phyloP scores from a whole-genome alignment of 169 alveolate genomes.

The Plasmodium inui region DNA sequence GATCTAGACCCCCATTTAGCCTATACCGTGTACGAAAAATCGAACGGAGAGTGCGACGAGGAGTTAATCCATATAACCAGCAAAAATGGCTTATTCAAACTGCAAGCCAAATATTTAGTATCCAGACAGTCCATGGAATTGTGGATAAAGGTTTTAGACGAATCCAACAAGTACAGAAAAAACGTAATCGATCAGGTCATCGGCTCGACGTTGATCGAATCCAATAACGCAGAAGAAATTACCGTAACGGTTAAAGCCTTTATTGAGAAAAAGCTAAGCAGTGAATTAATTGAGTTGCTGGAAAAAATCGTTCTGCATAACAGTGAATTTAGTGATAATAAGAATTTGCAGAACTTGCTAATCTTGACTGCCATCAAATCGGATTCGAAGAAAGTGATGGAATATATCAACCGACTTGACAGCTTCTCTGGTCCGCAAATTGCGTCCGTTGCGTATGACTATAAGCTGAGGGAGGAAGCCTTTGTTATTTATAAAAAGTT shows the following conservation, averaged over 20 bases:
- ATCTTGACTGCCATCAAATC: constrained; percentile 85
- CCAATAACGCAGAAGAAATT: constrained; percentile 96
- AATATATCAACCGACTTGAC: constrained; percentile 96
- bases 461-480: constrained; percentile 93
- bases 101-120: constrained; percentile 97
- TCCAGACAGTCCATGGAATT: constrained; percentile 96
- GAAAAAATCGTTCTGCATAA: constrained; percentile 81
- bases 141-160: constrained; percentile 95
- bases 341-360: constrained; percentile 91
- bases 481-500: constrained; percentile 93
- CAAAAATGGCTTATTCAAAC: constrained; percentile 96
- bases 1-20: constrained; percentile 99
- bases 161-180: constrained; percentile 93
- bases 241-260: constrained; percentile 98
- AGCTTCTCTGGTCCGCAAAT: constrained; percentile 97
- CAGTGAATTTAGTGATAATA: constrained; percentile 96
- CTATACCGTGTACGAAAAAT: constrained; percentile 97
- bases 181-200: constrained; percentile 96
- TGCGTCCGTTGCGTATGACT: constrained; percentile 93
- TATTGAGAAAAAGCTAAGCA: constrained; percentile 97
- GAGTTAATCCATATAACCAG: constrained; percentile 96
- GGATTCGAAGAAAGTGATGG: constrained; percentile 82
- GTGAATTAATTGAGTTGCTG: constrained; percentile 93
- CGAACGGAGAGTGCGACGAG: constrained; percentile 98
- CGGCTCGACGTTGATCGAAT: constrained; percentile 96